These are phyloP conservation scores for Elsinoe perseae DNA, from an alignment of 2,329 filamentous ascomycete species.

Conservation along the genomic window DNA sequence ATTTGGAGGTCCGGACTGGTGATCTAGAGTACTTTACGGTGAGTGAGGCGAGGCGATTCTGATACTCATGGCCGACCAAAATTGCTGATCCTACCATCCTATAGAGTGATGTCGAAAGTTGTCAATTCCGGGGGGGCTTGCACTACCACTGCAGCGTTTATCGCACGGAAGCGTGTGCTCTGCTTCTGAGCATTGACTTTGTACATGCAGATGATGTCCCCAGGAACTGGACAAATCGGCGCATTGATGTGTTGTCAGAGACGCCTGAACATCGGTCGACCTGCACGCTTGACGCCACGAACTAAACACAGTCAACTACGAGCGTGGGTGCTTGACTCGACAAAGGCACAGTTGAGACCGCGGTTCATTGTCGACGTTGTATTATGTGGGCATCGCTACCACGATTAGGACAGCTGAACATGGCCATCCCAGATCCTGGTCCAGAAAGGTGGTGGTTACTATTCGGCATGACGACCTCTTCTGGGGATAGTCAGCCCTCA, in stretches of 20 bases:
- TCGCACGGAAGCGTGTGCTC: background rate
- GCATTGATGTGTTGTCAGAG: conserved; percentile 16
- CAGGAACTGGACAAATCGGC: conserved; percentile 14
- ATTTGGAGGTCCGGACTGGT: background rate
- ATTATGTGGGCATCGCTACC: conserved; percentile 7
- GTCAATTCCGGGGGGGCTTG: background rate
- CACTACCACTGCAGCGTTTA: background rate
- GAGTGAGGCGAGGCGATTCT: background rate
- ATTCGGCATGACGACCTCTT: background rate
- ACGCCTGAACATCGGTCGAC: conserved; percentile 12
- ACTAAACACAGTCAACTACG: background rate
- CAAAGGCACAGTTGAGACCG: background rate
- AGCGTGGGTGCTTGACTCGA: conserved; percentile 10
- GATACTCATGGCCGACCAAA: background rate
- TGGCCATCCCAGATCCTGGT: background rate
- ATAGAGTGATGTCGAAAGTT: background rate
- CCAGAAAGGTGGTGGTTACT: background rate
- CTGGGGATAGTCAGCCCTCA: background rate
- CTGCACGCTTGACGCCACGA: conserved; percentile 16
- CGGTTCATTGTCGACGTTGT: background rate
- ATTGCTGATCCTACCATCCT: background rate
- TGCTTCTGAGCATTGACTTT: conserved; percentile 12
- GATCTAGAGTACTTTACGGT: conserved; percentile 1
- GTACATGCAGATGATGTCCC: conserved; percentile 3
- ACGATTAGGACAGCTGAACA: background rate